phyloP scores from a whole-genome alignment of 1,284 basidiomycete genomes.

The Boletellus deceptivus region DNA sequence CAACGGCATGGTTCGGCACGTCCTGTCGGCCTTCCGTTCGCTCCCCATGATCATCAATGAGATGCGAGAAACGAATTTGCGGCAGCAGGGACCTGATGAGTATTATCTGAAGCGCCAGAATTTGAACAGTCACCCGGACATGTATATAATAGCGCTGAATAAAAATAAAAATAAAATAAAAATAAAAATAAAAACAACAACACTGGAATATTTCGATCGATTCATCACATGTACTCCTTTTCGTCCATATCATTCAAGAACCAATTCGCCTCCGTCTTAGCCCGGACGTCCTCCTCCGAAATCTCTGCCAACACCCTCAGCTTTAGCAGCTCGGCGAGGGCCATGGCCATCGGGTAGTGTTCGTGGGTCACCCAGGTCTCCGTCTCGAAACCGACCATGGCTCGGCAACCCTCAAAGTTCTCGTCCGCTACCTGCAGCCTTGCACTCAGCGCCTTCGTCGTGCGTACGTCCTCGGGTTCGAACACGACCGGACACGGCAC shows the following conservation, averaged over 20 bases:
- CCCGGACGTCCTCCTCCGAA: not conserved
- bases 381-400: not conserved
- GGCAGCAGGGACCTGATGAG: too few relatives aligned
- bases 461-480: not conserved
- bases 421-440: not conserved
- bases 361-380: not conserved
- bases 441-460: not conserved
- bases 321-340: not conserved
- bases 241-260: not conserved
- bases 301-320: not conserved
- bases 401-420: not conserved
- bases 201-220: too few relatives aligned
- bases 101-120: too few relatives aligned
- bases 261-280: not conserved
- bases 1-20: too few relatives aligned
- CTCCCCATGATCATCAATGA: too few relatives aligned
- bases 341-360: not conserved
- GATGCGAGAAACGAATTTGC: too few relatives aligned
- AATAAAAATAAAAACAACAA: too few relatives aligned
- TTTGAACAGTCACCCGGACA: too few relatives aligned
- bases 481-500: not conserved
- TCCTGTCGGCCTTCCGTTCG: too few relatives aligned
- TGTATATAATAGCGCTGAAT: too few relatives aligned
- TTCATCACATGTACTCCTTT: not conserved
- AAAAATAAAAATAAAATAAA: too few relatives aligned